A percentile compares a stretch with the other conserved stretches of the same genome.
Evolutionary conservation across 345 rosid species (phyloP).

Genomic region (Corchorus olitorius): DNA sequence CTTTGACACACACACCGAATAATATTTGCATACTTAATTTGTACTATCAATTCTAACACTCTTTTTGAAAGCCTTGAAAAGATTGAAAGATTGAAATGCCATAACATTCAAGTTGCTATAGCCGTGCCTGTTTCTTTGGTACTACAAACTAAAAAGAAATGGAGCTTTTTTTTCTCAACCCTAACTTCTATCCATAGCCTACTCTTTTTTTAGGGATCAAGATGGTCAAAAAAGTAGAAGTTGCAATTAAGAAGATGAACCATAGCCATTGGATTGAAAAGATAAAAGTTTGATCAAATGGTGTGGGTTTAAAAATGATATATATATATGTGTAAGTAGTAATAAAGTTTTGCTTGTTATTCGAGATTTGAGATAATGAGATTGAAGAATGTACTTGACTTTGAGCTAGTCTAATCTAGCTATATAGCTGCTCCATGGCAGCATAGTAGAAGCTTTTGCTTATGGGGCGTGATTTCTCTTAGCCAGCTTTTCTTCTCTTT

Average conservation of each 20-base stretch:
- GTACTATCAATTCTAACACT: too few species aligned
- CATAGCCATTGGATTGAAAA: neutral
- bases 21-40: too few species aligned
- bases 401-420: neutral
- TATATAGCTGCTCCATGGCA: neutral
- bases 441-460: neutral
- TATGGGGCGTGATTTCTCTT: conserved; percentile 26
- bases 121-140: neutral
- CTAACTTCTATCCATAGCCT: neutral
- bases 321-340: too few species aligned
- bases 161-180: neutral
- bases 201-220: neutral
- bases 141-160: neutral
- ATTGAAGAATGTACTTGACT: neutral
- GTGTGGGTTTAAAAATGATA: neutral
- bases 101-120: conserved; percentile 12
- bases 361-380: neutral
- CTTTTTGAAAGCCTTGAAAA: neutral
- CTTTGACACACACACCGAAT: neutral
- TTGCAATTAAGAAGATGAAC: neutral
- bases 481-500: conserved; percentile 17
- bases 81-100: conserved; percentile 19
- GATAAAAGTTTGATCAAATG: conserved; percentile 2
- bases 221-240: neutral
- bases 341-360: too few species aligned